Evolutionary conservation across 2,329 filamentous ascomycete genomes (phyloP).

Genomic region (Aspergillus clavatus): DNA sequence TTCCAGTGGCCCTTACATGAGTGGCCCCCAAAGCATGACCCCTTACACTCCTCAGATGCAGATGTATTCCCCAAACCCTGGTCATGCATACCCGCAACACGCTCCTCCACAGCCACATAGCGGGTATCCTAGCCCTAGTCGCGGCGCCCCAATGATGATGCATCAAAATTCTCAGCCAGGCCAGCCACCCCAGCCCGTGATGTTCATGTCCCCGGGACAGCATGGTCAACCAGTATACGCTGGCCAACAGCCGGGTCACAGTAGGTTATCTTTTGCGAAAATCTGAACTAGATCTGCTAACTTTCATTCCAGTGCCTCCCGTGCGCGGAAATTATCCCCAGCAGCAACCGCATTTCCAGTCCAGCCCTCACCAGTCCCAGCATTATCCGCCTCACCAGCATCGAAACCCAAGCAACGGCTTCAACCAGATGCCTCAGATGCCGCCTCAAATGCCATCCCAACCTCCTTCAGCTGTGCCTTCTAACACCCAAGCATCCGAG

Average conservation of each 20-base stretch:
- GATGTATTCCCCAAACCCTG: slow-evolving; percentile 73
- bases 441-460: slow-evolving; percentile 43
- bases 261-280: slow-evolving; percentile 51
- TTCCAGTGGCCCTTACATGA: slow-evolving; percentile 65
- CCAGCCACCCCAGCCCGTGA: slow-evolving; percentile 62
- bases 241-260: slow-evolving; percentile 66
- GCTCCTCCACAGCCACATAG: slow-evolving; percentile 53
- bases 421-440: slow-evolving; percentile 45
- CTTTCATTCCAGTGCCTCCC: slow-evolving; percentile 51
- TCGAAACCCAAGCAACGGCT: slow-evolving; percentile 53
- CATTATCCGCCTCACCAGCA: slow-evolving; percentile 57
- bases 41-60: slow-evolving; percentile 67
- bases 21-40: slow-evolving; percentile 64
- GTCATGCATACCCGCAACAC: slow-evolving; percentile 61
- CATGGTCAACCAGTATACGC: slow-evolving; percentile 70
- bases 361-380: slow-evolving; percentile 60
- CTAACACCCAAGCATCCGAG: slow-evolving; percentile 40
- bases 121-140: slow-evolving; percentile 83
- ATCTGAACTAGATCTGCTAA: slow-evolving; percentile 22
- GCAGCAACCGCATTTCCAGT: slow-evolving; percentile 59
- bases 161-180: slow-evolving; percentile 92
- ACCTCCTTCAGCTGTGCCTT: slow-evolving; percentile 26
- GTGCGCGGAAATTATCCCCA: slow-evolving; percentile 57
- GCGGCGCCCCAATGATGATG: slow-evolving; percentile 86
- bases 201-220: slow-evolving; percentile 70